Percentiles rank a stretch among this genome's conserved stretches.
phyloP scores from a whole-genome alignment of 2,329 filamentous ascomycete species.

The Trichophyton benhamiae region DNA sequence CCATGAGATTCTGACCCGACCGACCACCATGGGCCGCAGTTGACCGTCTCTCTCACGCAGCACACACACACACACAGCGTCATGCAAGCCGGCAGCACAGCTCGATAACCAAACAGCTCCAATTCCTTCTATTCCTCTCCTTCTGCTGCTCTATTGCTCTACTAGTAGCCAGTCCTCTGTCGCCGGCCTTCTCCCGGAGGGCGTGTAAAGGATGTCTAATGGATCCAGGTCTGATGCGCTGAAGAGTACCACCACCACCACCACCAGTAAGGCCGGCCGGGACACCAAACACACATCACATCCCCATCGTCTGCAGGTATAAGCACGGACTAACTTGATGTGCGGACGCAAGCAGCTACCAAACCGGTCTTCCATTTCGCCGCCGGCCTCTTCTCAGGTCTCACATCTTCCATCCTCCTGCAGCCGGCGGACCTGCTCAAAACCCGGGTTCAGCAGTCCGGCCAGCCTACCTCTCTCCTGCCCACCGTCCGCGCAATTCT shows the following conservation, averaged over 20 bases:
- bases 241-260: slow-evolving; percentile 3
- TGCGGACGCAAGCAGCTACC: slow-evolving; percentile 20
- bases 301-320: background rate
- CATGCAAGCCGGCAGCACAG: background rate
- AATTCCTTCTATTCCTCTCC: background rate
- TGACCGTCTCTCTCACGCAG: background rate
- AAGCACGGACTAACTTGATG: background rate
- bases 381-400: slow-evolving; percentile 75
- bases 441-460: slow-evolving; percentile 85
- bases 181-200: background rate
- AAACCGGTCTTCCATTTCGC: slow-evolving; percentile 63
- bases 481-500: slow-evolving; percentile 59
- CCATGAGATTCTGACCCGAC: background rate
- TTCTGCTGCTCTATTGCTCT: background rate
- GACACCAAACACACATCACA: background rate
- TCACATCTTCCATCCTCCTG: slow-evolving; percentile 76
- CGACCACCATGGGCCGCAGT: background rate
- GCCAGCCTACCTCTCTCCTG: slow-evolving; percentile 51
- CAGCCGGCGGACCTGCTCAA: slow-evolving; percentile 95
- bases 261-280: background rate
- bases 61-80: background rate
- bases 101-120: background rate
- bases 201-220: slow-evolving; percentile 10
- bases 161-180: background rate
- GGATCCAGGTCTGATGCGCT: slow-evolving; percentile 8